Conservation (phyloP, 2,329 filamentous ascomycete genomes). For the Fusarium foetens region DNA sequence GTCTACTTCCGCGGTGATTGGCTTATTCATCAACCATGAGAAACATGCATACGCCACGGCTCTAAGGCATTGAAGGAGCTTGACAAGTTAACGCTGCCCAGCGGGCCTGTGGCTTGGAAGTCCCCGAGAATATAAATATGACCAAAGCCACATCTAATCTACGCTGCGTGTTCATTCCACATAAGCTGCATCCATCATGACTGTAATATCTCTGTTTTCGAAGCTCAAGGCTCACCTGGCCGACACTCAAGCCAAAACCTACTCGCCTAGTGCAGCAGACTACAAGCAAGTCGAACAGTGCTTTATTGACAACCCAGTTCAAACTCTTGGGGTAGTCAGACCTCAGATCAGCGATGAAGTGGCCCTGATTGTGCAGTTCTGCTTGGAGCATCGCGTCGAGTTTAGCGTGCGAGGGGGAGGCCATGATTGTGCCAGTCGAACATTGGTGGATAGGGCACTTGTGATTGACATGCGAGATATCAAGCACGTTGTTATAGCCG, state of each 20-base stretch:
- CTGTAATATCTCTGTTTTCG: accelerated
- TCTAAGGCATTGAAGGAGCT: accelerated
- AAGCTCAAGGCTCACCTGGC: not conserved
- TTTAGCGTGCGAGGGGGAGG: conserved; percentile 16
- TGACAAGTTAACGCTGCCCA: accelerated
- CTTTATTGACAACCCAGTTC: conserved; percentile 1
- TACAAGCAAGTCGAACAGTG: not conserved
- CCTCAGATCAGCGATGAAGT: conserved; percentile 3
- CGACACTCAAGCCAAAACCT: not conserved
- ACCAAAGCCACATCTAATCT: not conserved
- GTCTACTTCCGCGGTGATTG: not conserved
- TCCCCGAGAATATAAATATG: not conserved
- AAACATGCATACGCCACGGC: not conserved
- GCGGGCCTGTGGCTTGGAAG: accelerated
- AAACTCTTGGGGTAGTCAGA: not conserved
- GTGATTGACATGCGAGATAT: conserved; percentile 33
- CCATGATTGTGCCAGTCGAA: conserved; percentile 12
- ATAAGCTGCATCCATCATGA: not conserved
- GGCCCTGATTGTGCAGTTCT: not conserved
- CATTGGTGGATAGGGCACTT: not conserved
- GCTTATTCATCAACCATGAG: not conserved
- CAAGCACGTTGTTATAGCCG: not conserved
- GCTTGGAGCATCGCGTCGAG: not conserved
- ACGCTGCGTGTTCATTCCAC: accelerated
- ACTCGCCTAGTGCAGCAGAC: conserved; percentile 20